Percentiles rank a stretch among this genome's conserved stretches.
Conservation (phyloP, 116 monocot species). For the Iris pallida region DNA sequence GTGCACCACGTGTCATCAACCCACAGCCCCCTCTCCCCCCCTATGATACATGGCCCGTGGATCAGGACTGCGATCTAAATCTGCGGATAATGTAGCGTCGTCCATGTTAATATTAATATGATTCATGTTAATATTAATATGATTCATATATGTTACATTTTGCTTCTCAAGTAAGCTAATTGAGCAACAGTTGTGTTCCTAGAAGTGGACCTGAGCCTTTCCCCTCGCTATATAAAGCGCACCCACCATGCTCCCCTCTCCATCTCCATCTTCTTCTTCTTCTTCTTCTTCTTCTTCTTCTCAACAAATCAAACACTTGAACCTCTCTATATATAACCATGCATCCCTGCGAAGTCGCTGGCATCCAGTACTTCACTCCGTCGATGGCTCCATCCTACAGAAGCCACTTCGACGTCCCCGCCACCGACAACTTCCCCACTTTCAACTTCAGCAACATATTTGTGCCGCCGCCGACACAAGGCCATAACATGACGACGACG, state of each 20-base stretch:
- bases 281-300: neutral
- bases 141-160: too few species aligned
- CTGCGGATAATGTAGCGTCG: too few species aligned
- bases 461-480: neutral
- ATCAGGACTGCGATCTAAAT: too few species aligned
- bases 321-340: neutral
- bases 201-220: neutral
- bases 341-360: constrained; percentile 5
- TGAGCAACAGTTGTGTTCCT: neutral
- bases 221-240: constrained; percentile 3
- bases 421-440: neutral
- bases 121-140: too few species aligned
- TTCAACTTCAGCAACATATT: constrained; percentile 1
- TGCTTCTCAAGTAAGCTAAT: too few species aligned
- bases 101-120: too few species aligned
- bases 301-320: neutral
- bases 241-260: constrained; percentile 1
- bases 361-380: constrained; percentile 7
- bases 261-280: neutral
- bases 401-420: neutral
- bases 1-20: too few species aligned
- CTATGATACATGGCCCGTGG: too few species aligned
- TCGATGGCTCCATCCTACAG: neutral
- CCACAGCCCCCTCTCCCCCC: too few species aligned
- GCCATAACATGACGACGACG: too few species aligned